Evolutionary conservation across 306 rosid genomes (phyloP).

Genomic region (Pterocarpus santalinus): DNA sequence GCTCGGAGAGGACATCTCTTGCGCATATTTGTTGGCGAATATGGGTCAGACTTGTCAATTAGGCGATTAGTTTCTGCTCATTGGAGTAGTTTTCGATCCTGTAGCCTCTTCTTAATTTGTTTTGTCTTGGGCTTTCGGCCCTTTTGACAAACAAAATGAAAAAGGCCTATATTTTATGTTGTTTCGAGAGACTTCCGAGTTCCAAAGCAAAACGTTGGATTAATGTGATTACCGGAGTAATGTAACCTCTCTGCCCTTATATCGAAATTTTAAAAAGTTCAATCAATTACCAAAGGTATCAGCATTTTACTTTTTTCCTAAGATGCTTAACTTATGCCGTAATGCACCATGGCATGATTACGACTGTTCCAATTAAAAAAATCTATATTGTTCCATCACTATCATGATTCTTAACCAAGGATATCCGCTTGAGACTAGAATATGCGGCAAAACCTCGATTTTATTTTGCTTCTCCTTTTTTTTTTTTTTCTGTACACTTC

Average conservation of each 20-base stretch:
- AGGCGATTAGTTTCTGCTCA: too few species aligned
- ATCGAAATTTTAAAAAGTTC: background rate
- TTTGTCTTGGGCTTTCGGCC: too few species aligned
- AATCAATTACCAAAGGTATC: conserved; percentile 23
- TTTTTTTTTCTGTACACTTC: background rate
- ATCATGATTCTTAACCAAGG: conserved; percentile 30
- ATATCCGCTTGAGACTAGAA: conserved; percentile 43
- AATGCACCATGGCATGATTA: conserved; percentile 2
- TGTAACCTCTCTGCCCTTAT: background rate
- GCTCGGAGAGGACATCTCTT: too few species aligned
- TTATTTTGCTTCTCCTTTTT: background rate
- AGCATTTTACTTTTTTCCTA: conserved; percentile 14
- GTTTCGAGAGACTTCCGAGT: conserved; percentile 13
- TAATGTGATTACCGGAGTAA: background rate
- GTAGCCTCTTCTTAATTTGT: too few species aligned
- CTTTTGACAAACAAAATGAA: too few species aligned
- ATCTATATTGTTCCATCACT: conserved; percentile 33
- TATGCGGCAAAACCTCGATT: conserved; percentile 42
- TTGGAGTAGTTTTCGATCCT: too few species aligned
- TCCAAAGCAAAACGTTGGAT: background rate
- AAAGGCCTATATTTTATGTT: background rate
- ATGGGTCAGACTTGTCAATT: too few species aligned
- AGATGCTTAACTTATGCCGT: conserved; percentile 23
- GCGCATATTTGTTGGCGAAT: too few species aligned
- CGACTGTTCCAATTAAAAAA: background rate